Base-by-base conservation (phyloP, 2,329 filamentous ascomycete species). In the Trichoderma koningii region DNA sequence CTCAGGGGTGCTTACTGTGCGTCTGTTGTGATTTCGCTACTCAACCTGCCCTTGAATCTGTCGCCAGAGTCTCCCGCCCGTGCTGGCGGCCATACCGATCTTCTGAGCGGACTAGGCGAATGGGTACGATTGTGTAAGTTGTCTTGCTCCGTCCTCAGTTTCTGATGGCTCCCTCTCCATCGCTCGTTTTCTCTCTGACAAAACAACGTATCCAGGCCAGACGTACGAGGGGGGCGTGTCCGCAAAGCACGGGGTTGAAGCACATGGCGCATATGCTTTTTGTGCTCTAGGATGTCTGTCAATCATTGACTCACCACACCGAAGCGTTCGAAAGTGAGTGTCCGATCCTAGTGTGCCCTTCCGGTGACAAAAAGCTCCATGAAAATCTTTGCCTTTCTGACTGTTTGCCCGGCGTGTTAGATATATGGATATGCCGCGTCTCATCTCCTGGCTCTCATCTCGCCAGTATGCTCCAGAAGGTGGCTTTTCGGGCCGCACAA, bases 261-360 rank as follows among this genome's bases (percentile, higher is more conserved):
- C 94, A 63, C 95, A 99, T 78, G 95, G 95, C 67, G 95, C 92
- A 69, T 99, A 98, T 79, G 92, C 94, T 28, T 98, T 98, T 78
- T 97, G 94, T 78, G 93, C 91, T 64, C 81, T 99, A 66, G 95
- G 90, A 63, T 96, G 92, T 77, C 85, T 99, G 63, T 89, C 91
- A 72, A 91, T 98, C 69, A 80, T 98, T 55, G 93, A 91, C 72
- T 83, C 89, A 64, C 94, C 95, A 64, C 84, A 90, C 75, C 83
- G 86, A 70, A 89, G 86, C 68, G 87, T 97, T 69, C 83, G 87
- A 67, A 87, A 84, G 86, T 94, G 85, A 74, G 85, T 52, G 15
- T 79, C 55, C 66, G 59, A 34, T 66, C 61, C 51, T 66, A 56
- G 61, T 62, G 66, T 62, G 61, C 55, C 10, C 34, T 59, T 70